Evolutionary conservation across 345 rosid genomes (phyloP).

Genomic region (Salix viminalis): DNA sequence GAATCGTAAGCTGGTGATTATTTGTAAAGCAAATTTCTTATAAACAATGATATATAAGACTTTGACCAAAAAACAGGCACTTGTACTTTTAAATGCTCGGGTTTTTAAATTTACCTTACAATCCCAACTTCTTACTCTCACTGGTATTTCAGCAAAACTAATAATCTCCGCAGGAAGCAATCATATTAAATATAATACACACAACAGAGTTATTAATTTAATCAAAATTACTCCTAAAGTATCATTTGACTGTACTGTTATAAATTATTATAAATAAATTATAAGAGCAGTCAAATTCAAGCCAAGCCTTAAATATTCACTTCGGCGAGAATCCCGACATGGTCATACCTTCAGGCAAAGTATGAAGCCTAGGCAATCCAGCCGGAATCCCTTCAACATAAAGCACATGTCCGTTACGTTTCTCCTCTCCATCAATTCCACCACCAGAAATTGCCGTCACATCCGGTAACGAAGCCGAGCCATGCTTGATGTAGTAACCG

Average conservation of each 20-base stretch:
- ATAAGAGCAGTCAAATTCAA: slow-evolving; percentile 10
- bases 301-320: slow-evolving; percentile 14
- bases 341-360: slow-evolving; percentile 70
- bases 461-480: slow-evolving; percentile 76
- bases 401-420: slow-evolving; percentile 54
- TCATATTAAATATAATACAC: not conserved
- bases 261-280: not conserved
- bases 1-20: not conserved
- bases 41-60: not conserved
- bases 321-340: slow-evolving; percentile 17
- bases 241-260: not conserved
- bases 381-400: slow-evolving; percentile 68
- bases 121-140: not conserved
- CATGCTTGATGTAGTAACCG: slow-evolving; percentile 47
- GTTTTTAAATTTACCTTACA: not conserved
- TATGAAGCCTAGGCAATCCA: slow-evolving; percentile 78
- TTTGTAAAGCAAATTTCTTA: not conserved
- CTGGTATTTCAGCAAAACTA: not conserved
- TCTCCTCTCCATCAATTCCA: slow-evolving; percentile 52
- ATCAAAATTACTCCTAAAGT: not conserved
- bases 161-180: not conserved
- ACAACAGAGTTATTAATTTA: not conserved
- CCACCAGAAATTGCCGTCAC: slow-evolving; percentile 50
- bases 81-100: not conserved
- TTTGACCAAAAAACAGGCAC: not conserved